phyloP scores from a whole-genome alignment of 495 filamentous ascomycete species.

The Penicillium antarcticum region DNA sequence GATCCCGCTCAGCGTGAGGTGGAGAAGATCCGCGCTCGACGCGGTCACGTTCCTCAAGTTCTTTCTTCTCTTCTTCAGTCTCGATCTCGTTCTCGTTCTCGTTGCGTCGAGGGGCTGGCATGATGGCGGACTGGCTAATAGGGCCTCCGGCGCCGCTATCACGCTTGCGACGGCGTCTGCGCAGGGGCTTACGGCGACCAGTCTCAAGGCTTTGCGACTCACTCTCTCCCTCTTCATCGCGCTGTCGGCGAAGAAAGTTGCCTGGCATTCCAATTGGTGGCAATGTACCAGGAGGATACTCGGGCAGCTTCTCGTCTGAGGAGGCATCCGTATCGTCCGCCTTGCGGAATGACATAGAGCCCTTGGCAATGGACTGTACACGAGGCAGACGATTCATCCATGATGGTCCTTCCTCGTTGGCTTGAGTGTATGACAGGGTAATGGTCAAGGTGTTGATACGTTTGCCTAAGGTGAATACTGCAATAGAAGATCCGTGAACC shows the following conservation, averaged over 20 bases:
- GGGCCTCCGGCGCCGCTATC: conserved; percentile 79
- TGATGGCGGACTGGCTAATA: conserved; percentile 86
- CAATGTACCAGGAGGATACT: conserved; percentile 75
- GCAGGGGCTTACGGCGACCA: conserved; percentile 57
- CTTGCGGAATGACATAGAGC: conserved; percentile 77
- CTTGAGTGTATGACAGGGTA: conserved; percentile 91
- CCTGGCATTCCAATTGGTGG: conserved; percentile 72
- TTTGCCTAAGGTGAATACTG: conserved; percentile 97
- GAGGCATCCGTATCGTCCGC: conserved; percentile 50
- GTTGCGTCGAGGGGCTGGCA: conserved; percentile 55
- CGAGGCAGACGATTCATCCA: conserved; percentile 96
- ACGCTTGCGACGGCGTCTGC: conserved; percentile 60
- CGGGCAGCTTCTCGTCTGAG: conserved; percentile 59
- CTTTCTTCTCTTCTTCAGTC: conserved; percentile 26
- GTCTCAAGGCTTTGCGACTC: conserved; percentile 50
- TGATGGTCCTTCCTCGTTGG: conserved; percentile 80
- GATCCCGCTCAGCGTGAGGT: conserved; percentile 31
- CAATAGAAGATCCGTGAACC: conserved; percentile 95
- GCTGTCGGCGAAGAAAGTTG: conserved; percentile 77
- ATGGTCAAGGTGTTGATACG: conserved; percentile 96
- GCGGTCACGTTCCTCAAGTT: conserved; percentile 36
- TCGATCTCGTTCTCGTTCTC: conserved; percentile 21
- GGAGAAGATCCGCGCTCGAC: conserved; percentile 31
- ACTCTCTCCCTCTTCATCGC: conserved; percentile 62
- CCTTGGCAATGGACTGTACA: conserved; percentile 75